Evolutionary conservation across 345 rosid species (phyloP).

Genomic region (Salix dunnii): DNA sequence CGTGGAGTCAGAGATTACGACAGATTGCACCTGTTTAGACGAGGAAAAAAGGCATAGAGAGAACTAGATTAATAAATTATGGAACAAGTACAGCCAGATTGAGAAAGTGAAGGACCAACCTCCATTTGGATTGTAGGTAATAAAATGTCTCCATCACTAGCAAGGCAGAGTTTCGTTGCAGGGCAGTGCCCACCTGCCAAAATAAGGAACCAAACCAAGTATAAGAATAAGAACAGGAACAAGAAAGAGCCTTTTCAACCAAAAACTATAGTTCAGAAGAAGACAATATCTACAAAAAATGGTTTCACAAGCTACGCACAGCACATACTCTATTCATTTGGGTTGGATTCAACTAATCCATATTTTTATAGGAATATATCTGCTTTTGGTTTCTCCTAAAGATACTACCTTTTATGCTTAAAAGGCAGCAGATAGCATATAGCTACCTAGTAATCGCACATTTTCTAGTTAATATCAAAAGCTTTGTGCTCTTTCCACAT

Average conservation of each 20-base stretch:
- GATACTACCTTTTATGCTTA: not conserved
- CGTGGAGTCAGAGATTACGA: not conserved
- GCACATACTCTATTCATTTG: conserved; percentile 1
- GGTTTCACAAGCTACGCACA: conserved; percentile 1
- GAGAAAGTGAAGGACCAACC: conserved; percentile 25
- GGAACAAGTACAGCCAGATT: not conserved
- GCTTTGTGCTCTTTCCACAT: not conserved
- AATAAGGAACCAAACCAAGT: conserved; percentile 21
- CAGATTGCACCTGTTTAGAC: conserved; percentile 11
- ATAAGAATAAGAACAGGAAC: conserved; percentile 15
- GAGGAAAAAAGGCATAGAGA: conserved; percentile 2
- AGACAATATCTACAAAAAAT: conserved; percentile 13
- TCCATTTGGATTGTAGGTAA: conserved; percentile 20
- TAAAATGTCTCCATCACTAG: conserved; percentile 18
- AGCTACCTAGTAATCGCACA: not conserved
- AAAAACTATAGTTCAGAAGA: conserved; percentile 13
- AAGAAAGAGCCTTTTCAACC: conserved; percentile 11
- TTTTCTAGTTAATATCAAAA: not conserved
- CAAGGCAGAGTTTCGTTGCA: conserved; percentile 11
- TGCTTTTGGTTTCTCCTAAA: not conserved
- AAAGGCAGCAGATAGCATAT: not conserved
- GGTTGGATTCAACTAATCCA: conserved; percentile 7
- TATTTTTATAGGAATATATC: not conserved
- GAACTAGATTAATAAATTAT: conserved; percentile 16
- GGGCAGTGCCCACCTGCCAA: conserved; percentile 33